These are phyloP conservation scores for Melaleuca alternifolia DNA, from an alignment of 345 rosid species.

Conservation along the genomic window DNA sequence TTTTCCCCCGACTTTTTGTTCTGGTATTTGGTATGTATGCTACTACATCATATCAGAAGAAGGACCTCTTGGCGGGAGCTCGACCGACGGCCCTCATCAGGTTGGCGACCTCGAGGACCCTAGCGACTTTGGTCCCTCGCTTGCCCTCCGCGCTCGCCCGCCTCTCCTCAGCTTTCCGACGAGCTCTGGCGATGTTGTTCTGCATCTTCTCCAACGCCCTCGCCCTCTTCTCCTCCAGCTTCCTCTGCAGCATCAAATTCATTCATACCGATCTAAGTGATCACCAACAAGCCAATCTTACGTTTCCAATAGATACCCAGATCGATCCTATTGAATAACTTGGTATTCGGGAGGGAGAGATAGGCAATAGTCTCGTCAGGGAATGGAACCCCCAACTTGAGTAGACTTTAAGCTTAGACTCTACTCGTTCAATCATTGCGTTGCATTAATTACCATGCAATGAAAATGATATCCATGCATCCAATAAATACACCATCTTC, in stretches of 20 bases:
- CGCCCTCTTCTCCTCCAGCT: constrained; percentile 83
- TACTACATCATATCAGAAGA: constrained; percentile 25
- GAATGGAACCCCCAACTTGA: background rate
- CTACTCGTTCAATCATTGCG: background rate
- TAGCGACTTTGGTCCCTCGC: constrained; percentile 72
- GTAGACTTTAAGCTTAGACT: background rate
- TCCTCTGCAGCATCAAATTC: constrained; percentile 40
- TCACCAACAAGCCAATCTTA: background rate
- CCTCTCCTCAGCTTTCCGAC: constrained; percentile 81
- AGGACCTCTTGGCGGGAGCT: constrained; percentile 75
- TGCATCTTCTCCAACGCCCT: constrained; percentile 87
- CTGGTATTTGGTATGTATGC: background rate
- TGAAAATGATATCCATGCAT: background rate
- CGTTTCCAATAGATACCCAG: background rate
- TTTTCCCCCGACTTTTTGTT: background rate
- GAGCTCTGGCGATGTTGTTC: constrained; percentile 75
- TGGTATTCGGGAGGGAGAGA: background rate
- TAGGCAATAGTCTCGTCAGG: background rate
- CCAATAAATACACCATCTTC: background rate
- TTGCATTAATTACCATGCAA: background rate
- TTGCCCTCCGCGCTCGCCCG: constrained; percentile 80
- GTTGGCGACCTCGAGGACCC: constrained; percentile 66
- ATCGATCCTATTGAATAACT: background rate
- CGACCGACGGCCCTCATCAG: constrained; percentile 92
- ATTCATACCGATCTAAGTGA: background rate